phyloP scores from a whole-genome alignment of 768 basidiomycete genomes.

The Mycena galopus region DNA sequence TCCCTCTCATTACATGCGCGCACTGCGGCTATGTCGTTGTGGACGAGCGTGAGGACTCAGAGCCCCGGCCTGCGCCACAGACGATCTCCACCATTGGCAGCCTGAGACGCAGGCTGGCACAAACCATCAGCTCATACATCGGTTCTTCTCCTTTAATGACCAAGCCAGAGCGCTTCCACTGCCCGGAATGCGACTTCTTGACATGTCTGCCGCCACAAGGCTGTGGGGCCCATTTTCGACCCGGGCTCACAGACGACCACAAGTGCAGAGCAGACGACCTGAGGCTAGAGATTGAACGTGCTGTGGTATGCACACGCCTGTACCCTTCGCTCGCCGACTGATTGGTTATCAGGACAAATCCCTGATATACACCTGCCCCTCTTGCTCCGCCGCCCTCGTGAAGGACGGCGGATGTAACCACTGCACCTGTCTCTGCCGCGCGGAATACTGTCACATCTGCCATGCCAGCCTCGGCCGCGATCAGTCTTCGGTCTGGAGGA shows the following conservation, averaged over 20 bases:
- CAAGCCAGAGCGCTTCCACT: conserved; percentile 16
- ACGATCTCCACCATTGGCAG: conserved; percentile 10
- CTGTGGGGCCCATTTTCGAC: conserved; percentile 14
- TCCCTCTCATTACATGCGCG: conserved; percentile 26
- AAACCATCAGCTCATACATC: conserved; percentile 23
- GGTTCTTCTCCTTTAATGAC: conserved; percentile 13
- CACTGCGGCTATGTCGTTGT: conserved; percentile 27
- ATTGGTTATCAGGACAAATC: conserved; percentile 21
- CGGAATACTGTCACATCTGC: conserved; percentile 27
- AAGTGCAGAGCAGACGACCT: conserved; percentile 27
- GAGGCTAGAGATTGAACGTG: conserved; percentile 28
- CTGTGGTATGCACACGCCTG: conserved; percentile 22
- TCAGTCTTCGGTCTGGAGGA: conserved; percentile 20
- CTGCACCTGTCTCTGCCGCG: conserved; percentile 24
- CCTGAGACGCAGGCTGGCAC: conserved; percentile 19
- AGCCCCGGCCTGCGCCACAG: conserved; percentile 15
- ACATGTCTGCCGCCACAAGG: conserved; percentile 23
- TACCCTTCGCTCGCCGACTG: conserved; percentile 5
- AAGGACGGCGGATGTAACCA: conserved; percentile 28
- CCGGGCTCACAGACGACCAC: conserved; percentile 17
- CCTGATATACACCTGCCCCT: conserved; percentile 26
- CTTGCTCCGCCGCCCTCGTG: conserved; percentile 20
- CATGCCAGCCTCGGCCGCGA: conserved; percentile 17
- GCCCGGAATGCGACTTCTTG: conserved; percentile 25
- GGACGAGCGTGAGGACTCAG: conserved; percentile 20